Base-by-base conservation (phyloP, 257 asterid genomes). In the Ballota nigra region DNA sequence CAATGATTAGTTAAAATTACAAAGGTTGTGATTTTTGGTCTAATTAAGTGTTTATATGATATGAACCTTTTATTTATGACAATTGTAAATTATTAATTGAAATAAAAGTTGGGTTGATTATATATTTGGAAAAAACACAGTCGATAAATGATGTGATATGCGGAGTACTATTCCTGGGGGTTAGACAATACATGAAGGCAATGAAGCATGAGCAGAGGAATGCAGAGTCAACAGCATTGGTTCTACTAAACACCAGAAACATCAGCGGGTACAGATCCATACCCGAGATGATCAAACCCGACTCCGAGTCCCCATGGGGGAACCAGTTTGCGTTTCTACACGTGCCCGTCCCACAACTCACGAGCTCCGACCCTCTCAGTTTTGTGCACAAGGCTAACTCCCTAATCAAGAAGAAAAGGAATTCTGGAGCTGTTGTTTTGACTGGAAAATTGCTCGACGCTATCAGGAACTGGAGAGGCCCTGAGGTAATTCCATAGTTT, bases 281-380 rank as follows among this genome's bases (percentile, higher is more conserved):
- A n/a, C 63, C 86, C 16, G 97, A 92, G 55, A 92, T 92, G 98
- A 57, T 90, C 23, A 78, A 84, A 26, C 86, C 89, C 0, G 82
- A 77, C 5, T 79, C 80, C 1, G 84, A 83, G 1, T 82, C 93
- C 0, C 83, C 89, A 4, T 92, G 98, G 98, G 98, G 98, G 1
- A 92, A 92, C 78, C 96, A 81, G 40, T 92, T 92, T 41, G 96
- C 96, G 0, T 92, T 92, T 53, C 82, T 92, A 11, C 98, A 89
- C 24, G 90, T 92, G 1, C 47, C 94, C 1, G 66, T 89, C 2
- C 98, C 96, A 0, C 72, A 73, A 1, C 8, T 72, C 47, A 26
- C 66, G 0, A 22, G 56, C 0, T 22, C 68, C 36, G 68, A 83
- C 22, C 91, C 96, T 3, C 82, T 88, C 28, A 60, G 8, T 4